Base-by-base conservation (phyloP, 352 stramenopile genomes). In the Globisporangium rhizosaccharum region DNA sequence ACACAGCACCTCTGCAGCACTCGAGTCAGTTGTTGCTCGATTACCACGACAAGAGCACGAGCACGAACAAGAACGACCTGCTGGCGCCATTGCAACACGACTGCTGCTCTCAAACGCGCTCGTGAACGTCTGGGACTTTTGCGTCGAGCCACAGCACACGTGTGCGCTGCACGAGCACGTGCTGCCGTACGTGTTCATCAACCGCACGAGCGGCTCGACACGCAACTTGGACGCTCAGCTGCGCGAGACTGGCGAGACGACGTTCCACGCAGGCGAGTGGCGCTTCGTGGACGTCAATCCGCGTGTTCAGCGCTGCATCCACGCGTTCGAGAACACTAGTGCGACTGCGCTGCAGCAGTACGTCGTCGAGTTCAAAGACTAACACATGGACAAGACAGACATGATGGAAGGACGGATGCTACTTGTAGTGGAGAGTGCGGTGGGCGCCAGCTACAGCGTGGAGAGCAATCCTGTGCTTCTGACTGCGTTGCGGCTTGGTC, bases 61-160 rank as follows among this genome's bases (percentile, higher is more conserved):
- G 10, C 41, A 50, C 0, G 7, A 15, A 11, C 58, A 37, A 1
- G 45, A 53, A 10, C 8, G 41, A 14, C 52, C 67, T 12, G 45
- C 59, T 9, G 68, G 60, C 3, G 37, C 52, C 20, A 42, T 79
- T 50, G 71, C 68, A 15, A 69, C 71, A 36, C 60, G 55, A 2
- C 46, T 79, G 47, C 53, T 79, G 55, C 50, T 79, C 23, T 69
- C 63, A 25, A 79, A 77, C 12, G 28, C 57, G 37, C 44, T 66
- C 41, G 62, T 79, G 12, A 75, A 73, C 14, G 39, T 79, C 23
- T 79, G 71, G 71, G 69, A 79, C 44, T 79, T 79, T 42, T 49
- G 55, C 18, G 66, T 79, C 20, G 59, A 58, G n/a, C 37, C 66
- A 2, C 44, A 52, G 8, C 20, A 28, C n/a, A 73, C 55, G 18